Evolutionary conservation across 139 green algal genomes (phyloP).

Genomic region (Zygnema cylindricum): DNA sequence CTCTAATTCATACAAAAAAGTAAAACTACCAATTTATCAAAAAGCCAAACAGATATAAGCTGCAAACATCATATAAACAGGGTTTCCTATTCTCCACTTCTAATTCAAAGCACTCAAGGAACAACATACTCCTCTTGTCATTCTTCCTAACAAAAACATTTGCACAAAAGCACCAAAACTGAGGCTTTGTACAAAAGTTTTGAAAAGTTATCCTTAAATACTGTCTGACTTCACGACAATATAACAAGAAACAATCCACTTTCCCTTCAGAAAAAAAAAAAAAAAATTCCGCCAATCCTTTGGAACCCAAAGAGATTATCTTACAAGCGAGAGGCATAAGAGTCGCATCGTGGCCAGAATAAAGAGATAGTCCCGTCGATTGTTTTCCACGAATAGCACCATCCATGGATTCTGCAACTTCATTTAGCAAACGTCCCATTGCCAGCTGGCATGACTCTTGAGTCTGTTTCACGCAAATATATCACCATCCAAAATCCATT

Average conservation of each 20-base stretch:
- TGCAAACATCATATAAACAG: no score
- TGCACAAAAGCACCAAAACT: not conserved
- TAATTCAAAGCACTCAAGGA: no score
- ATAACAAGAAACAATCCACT: not conserved
- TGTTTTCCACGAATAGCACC: not conserved
- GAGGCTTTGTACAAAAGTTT: not conserved
- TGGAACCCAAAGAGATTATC: not conserved
- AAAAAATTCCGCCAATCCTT: not conserved
- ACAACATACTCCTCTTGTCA: no score
- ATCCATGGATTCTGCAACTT: constrained; percentile 23
- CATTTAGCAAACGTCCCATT: constrained; percentile 30
- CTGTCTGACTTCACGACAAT: no score
- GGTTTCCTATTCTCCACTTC: no score
- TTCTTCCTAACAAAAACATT: not conserved
- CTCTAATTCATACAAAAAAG: no score
- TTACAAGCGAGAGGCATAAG: constrained; percentile 44
- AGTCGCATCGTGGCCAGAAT: constrained; percentile 46
- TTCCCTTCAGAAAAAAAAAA: not conserved
- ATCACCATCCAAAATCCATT: no score
- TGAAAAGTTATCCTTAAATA: not conserved
- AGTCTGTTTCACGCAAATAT: constrained; percentile 26
- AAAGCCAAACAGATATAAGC: no score
- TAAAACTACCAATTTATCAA: no score
- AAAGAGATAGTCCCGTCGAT: not conserved
- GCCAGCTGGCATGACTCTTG: constrained; percentile 32